phyloP scores from a whole-genome alignment of 225 moss, liverwort and hornwort species.

The Antitrichia curtipendula region DNA sequence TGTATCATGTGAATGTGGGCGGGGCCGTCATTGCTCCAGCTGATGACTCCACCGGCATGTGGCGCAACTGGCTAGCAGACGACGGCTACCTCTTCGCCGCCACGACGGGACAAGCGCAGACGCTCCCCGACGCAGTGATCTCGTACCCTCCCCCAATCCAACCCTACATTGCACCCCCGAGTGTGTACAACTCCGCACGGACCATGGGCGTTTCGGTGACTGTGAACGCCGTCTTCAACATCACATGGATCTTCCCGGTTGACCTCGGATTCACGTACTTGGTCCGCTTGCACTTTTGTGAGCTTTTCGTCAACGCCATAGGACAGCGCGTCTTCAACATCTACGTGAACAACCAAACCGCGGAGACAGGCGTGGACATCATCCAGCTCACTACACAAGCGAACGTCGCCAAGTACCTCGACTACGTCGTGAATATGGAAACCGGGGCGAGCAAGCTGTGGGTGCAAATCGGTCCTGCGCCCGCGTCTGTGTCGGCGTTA shows the following conservation, averaged over 20 bases:
- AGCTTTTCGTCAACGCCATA: background rate
- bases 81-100: conserved; percentile 11
- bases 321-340: conserved; percentile 61
- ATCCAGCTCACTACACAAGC: background rate
- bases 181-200: conserved; percentile 59
- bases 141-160: conserved; percentile 8
- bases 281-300: conserved; percentile 66
- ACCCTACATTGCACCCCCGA: conserved; percentile 32
- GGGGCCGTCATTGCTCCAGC: conserved; percentile 9
- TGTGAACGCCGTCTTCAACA: conserved; percentile 17
- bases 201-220: conserved; percentile 25
- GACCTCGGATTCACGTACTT: conserved; percentile 46
- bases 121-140: background rate
- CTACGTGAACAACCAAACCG: conserved; percentile 63
- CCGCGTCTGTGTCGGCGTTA: background rate
- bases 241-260: conserved; percentile 59
- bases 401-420: conserved; percentile 26
- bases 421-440: conserved; percentile 44
- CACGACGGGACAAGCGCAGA: background rate
- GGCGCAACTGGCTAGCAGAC: conserved; percentile 42
- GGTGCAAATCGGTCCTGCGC: conserved; percentile 47
- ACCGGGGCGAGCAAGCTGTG: conserved; percentile 8
- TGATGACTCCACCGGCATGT: conserved; percentile 37
- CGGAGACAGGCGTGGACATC: conserved; percentile 4
- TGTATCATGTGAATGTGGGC: conserved; percentile 79